Percentiles rank a stretch among this genome's conserved stretches.
Conservation (phyloP, 345 rosid genomes). For the Heritiera littoralis region DNA sequence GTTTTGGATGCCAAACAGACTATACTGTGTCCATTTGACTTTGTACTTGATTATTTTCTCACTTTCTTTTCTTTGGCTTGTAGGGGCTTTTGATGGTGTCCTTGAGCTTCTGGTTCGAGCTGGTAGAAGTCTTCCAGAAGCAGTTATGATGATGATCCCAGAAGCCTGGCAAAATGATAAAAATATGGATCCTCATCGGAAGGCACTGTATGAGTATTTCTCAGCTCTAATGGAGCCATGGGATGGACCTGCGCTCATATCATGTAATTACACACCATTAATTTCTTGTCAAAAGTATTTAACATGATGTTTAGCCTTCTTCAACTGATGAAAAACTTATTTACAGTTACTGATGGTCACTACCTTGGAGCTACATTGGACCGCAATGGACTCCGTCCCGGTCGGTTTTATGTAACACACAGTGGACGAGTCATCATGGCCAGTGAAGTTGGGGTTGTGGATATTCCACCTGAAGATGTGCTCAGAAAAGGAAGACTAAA, state of each 20-base stretch:
- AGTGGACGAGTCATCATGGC: constrained; percentile 97
- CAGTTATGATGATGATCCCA: constrained; percentile 99
- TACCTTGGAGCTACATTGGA: constrained; percentile 99
- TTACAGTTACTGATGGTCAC: constrained; percentile 95
- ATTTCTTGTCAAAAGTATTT: neutral
- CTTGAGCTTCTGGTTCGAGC: constrained; percentile 97
- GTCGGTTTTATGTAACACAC: constrained; percentile 85
- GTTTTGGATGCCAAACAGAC: neutral
- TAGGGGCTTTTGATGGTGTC: constrained; percentile 99
- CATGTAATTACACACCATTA: constrained; percentile 55
- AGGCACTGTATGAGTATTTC: constrained; percentile 81
- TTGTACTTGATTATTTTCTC: neutral
- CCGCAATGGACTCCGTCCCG: constrained; percentile 98
- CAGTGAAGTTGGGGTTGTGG: constrained; percentile 99
- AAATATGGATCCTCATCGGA: constrained; percentile 87
- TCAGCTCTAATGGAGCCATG: constrained; percentile 99
- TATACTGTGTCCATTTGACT: neutral
- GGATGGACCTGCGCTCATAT: constrained; percentile 99
- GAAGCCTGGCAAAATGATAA: constrained; percentile 99
- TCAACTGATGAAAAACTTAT: constrained; percentile 13
- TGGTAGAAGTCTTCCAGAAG: constrained; percentile 99
- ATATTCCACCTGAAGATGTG: constrained; percentile 91
- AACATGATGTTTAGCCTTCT: neutral
- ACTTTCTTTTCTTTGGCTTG: constrained; percentile 4
- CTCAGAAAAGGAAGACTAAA: constrained; percentile 94